A percentile compares a stretch with the other conserved stretches of the same genome.
phyloP scores from a whole-genome alignment of 768 basidiomycete species.

The Lentinula detonsa region DNA sequence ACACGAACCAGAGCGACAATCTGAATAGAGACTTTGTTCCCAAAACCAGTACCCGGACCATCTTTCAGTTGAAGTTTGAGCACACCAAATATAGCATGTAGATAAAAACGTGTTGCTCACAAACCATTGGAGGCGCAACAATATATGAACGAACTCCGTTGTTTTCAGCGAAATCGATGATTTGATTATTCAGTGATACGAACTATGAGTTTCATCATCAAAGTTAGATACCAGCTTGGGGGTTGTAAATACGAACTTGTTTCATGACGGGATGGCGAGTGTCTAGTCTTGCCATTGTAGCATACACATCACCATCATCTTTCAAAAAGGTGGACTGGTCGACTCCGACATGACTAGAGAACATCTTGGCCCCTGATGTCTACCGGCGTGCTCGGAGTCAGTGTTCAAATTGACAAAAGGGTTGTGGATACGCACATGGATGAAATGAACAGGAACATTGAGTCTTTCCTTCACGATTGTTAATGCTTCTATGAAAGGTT shows the following conservation, averaged over 20 bases:
- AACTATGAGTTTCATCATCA: background rate
- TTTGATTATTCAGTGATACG: conserved; percentile 2
- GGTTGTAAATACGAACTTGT: background rate
- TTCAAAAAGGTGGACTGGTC: conserved; percentile 1
- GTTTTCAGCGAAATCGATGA: conserved; percentile 7
- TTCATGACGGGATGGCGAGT: conserved; percentile 6
- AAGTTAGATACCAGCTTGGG: background rate
- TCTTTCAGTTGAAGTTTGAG: background rate
- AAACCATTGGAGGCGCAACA: conserved; percentile 10
- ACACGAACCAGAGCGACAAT: conserved; percentile 8
- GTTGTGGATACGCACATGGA: conserved; percentile 1
- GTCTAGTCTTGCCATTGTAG: background rate
- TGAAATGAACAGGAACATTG: conserved; percentile 8
- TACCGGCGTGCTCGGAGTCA: background rate
- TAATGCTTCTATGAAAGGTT: conserved; percentile 7
- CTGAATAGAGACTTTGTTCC: conserved; percentile 11
- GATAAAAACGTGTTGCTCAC: background rate
- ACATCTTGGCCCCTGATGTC: conserved; percentile 10
- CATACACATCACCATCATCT: conserved; percentile 7
- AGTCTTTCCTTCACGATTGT: conserved; percentile 2
- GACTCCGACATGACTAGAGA: conserved; percentile 8
- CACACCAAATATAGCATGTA: background rate
- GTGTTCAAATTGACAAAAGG: background rate
- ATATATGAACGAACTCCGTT: conserved; percentile 9
- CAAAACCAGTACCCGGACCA: conserved; percentile 9